Evolutionary conservation across 495 filamentous ascomycete genomes (phyloP), one percentile per base, ranked within the genome.

Genomic region (Aspergillus coremiiformis): DNA sequence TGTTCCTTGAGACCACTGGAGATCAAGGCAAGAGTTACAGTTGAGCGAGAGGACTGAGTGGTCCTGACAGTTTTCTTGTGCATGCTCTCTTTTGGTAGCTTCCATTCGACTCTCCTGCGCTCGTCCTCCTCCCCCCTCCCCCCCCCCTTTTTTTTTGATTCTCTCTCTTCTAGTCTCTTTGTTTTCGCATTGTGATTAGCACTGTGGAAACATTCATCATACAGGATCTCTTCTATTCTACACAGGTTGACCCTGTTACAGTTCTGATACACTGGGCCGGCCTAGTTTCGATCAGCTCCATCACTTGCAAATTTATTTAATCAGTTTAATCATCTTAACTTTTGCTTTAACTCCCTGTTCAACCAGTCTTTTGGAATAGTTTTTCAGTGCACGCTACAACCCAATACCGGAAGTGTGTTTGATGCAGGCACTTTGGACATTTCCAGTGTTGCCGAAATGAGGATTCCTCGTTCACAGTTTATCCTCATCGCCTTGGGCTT

Each of bases 401-500:
- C 27, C 12, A 11, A 30, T 27, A 27, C 27, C 27, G 27, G 7
- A 30, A n/a, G n/a, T n/a, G n/a, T n/a, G n/a, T 21, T 51, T 49
- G 56, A 45, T 53, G 49, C 39, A 50, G 22, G 23, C 21, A 8
- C n/a, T 17, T 45, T 29, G 5, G 24, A 43, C 19, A 8, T 26
- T 39, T 30, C n/a, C n/a, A n/a, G n/a, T n/a, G n/a, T n/a, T n/a
- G n/a, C n/a, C 61, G 52, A 61, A 9, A 73, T 73, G 70, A 59
- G 52, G 43, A 35, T 20, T n/a, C 24, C 47, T 20, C 35, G 32
- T 48, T 24, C 46, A 27, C 46, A 30, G 6, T 14, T 53, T 22
- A 57, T 63, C 39, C 59, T 71, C 22, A 51, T 67, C 45, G 62
- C 59, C 33, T 53, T 72, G 61, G 60, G 59, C 43, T 37, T 66